Percentiles rank a stretch among this genome's conserved stretches.
Conservation (phyloP, 768 basidiomycete species). For the Pisolithus microcarpus region DNA sequence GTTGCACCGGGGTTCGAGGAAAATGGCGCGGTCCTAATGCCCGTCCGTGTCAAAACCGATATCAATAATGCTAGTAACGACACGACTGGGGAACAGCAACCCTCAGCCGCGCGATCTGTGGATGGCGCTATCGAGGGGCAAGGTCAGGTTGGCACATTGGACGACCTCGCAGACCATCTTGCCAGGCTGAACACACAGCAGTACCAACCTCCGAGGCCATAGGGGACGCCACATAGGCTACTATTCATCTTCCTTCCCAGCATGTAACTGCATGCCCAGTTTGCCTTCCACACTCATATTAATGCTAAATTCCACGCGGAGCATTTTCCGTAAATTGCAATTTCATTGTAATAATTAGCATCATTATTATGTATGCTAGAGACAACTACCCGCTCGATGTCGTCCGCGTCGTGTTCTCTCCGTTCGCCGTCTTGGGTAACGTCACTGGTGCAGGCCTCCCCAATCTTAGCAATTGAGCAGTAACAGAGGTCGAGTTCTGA, state of each 20-base stretch:
- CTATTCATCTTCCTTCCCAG: neutral
- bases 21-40: constrained; percentile 42
- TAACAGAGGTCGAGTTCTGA: neutral
- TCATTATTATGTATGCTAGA: neutral
- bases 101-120: no score
- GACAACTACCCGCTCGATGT: constrained; percentile 5
- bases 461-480: constrained; percentile 1
- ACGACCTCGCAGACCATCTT: constrained; percentile 74
- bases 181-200: constrained; percentile 48
- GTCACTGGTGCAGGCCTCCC: constrained; percentile 6
- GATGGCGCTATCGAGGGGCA: neutral
- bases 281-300: no score
- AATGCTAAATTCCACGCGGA: neutral
- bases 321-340: neutral
- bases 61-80: constrained; percentile 3
- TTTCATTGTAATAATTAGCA: neutral
- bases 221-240: neutral
- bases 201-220: neutral
- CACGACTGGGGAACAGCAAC: constrained; percentile 2
- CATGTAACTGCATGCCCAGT: no score
- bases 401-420: constrained; percentile 10
- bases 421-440: constrained; percentile 8
- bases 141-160: constrained; percentile 55
- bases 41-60: constrained; percentile 9
- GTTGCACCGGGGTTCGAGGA: constrained; percentile 87